Evolutionary conservation across 148 eudicot genomes (phyloP).

Genomic region (Drosera capensis): DNA sequence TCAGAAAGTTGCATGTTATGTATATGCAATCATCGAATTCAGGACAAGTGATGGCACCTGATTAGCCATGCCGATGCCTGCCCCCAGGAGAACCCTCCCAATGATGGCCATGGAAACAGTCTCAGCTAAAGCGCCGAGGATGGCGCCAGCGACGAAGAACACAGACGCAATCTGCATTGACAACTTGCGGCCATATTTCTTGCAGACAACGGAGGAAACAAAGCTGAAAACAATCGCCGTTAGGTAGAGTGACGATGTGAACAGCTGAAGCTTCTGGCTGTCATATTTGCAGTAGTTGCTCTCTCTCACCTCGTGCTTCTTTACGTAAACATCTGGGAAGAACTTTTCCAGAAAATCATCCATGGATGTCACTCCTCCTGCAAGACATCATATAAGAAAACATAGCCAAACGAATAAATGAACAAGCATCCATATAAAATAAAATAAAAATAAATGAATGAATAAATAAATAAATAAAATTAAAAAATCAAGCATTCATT

Average conservation of each 20-base stretch:
- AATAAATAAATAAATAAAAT: too few species aligned
- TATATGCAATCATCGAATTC: not conserved
- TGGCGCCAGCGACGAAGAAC: constrained; percentile 15
- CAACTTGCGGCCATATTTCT: constrained; percentile 13
- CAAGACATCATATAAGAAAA: too few species aligned
- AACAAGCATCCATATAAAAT: too few species aligned
- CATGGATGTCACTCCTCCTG: constrained; percentile 2
- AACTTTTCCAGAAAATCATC: constrained; percentile 18
- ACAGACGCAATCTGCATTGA: constrained; percentile 13
- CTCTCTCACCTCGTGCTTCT: constrained; percentile 13
- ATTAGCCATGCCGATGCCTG: constrained; percentile 29
- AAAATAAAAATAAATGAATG: too few species aligned
- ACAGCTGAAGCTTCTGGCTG: constrained; percentile 15
- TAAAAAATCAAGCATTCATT: too few species aligned
- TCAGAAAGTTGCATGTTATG: not conserved
- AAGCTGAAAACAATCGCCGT: constrained; percentile 15
- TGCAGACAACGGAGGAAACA: constrained; percentile 12
- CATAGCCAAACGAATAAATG: too few species aligned
- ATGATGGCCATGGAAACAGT: constrained; percentile 20
- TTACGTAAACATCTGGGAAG: constrained; percentile 14
- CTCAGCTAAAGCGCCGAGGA: constrained; percentile 11
- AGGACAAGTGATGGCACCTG: constrained; percentile 5
- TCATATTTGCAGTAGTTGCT: constrained; percentile 30
- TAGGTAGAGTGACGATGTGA: constrained; percentile 27
- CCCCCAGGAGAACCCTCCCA: constrained; percentile 25